phyloP scores from a whole-genome alignment of 2,329 filamentous ascomycete genomes.

The Dendryphion nanum region DNA sequence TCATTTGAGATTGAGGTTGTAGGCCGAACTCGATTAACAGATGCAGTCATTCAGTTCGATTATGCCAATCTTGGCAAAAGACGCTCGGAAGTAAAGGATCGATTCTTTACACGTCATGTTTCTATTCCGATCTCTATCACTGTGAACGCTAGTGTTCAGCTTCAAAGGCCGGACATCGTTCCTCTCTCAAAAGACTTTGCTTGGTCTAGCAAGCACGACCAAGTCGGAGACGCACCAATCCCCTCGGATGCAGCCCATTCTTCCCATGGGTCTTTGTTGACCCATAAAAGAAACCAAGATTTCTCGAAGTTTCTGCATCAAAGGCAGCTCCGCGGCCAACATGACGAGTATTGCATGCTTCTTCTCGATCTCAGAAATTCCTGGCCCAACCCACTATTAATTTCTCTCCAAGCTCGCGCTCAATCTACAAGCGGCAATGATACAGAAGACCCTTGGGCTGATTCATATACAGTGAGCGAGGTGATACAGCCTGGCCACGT shows the following conservation, averaged over 20 bases:
- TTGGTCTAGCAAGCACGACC: conserved; percentile 53
- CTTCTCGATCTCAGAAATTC: conserved; percentile 84
- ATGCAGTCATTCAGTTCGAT: conserved; percentile 77
- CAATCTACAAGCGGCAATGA: conserved; percentile 3
- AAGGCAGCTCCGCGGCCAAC: conserved; percentile 41
- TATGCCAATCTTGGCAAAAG: conserved; percentile 78
- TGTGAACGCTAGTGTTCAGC: conserved; percentile 86
- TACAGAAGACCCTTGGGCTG: conserved; percentile 13
- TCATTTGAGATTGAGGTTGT: conserved; percentile 82
- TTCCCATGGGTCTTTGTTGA: conserved; percentile 6
- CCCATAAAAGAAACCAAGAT: conserved; percentile 34
- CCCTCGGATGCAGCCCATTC: conserved; percentile 4
- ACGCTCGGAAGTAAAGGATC: conserved; percentile 64
- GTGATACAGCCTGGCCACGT: conserved; percentile 60
- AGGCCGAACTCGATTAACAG: conserved; percentile 80
- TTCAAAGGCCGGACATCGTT: conserved; percentile 75
- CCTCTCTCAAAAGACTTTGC: conserved; percentile 70
- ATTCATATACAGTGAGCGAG: conserved; percentile 37
- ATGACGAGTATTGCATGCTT: conserved; percentile 70
- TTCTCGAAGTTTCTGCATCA: conserved; percentile 48
- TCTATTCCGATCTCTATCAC: conserved; percentile 80
- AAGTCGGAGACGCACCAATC: not conserved
- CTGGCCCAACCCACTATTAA: conserved; percentile 77
- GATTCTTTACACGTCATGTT: conserved; percentile 82
- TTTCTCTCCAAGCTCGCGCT: conserved; percentile 56